phyloP scores from a whole-genome alignment of 2,329 filamentous ascomycete genomes.

The Monosporascus sp. region DNA sequence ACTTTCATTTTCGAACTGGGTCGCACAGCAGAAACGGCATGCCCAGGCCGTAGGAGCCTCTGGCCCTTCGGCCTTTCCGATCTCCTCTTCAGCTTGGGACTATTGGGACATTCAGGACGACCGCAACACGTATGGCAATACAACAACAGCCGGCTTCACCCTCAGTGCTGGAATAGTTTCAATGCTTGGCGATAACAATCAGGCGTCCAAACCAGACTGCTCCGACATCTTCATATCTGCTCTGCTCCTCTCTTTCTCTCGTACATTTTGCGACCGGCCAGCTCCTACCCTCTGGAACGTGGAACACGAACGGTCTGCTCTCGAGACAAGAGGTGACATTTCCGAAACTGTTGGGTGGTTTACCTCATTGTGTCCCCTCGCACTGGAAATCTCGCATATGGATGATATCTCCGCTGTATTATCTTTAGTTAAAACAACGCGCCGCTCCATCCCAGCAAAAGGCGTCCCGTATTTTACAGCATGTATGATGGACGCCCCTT shows the following conservation, averaged over 20 bases:
- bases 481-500: slow-evolving; percentile 19
- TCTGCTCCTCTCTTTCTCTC: slow-evolving; percentile 50
- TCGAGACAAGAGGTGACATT: slow-evolving; percentile 44
- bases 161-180: slow-evolving; percentile 38
- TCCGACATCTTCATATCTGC: slow-evolving; percentile 51
- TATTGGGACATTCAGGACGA: slow-evolving; percentile 44
- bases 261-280: slow-evolving; percentile 47
- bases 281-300: slow-evolving; percentile 51
- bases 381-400: slow-evolving; percentile 35
- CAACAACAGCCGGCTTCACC: slow-evolving; percentile 36
- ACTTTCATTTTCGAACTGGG: slow-evolving; percentile 47
- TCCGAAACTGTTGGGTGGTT: slow-evolving; percentile 58
- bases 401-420: slow-evolving; percentile 48
- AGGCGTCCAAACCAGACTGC: slow-evolving; percentile 45
- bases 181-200: slow-evolving; percentile 38
- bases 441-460: slow-evolving; percentile 38
- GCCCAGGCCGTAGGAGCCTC: slow-evolving; percentile 23
- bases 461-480: slow-evolving; percentile 47
- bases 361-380: slow-evolving; percentile 50
- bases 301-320: slow-evolving; percentile 43
- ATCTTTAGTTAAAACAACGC: slow-evolving; percentile 48
- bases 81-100: slow-evolving; percentile 34
- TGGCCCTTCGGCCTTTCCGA: slow-evolving; percentile 33
- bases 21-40: slow-evolving; percentile 38
- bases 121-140: slow-evolving; percentile 42